Percentiles rank a stretch among this genome's conserved stretches.
These are phyloP conservation scores for Tremella mesenterica DNA, from an alignment of 768 basidiomycete genomes.

Conservation along the genomic window DNA sequence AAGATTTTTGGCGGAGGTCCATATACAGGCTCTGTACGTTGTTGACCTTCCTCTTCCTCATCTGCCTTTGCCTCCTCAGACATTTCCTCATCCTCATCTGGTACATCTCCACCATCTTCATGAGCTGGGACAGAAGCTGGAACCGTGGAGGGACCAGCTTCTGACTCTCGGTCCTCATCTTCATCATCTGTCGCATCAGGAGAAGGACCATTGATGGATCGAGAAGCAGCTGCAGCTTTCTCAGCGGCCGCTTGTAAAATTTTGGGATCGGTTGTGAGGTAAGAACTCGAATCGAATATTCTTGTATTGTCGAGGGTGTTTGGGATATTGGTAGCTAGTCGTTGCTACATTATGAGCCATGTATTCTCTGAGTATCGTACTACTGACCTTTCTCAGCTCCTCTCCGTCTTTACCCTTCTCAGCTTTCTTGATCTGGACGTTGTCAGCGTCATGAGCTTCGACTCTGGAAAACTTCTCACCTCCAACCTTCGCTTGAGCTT, in stretches of 20 bases:
- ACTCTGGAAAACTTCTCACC: conserved; percentile 51
- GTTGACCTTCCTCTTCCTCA: conserved; percentile 17
- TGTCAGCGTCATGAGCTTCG: not conserved
- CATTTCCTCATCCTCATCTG: conserved; percentile 14
- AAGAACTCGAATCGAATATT: conserved; percentile 53
- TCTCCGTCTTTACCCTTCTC: conserved; percentile 28
- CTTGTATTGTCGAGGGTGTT: conserved; percentile 88
- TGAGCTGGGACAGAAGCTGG: conserved; percentile 1
- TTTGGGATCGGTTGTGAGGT: conserved; percentile 45
- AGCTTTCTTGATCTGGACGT: conserved; percentile 28
- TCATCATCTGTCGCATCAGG: conserved; percentile 48
- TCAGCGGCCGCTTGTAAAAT: conserved; percentile 28
- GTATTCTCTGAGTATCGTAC: not conserved
- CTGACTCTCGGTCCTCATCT: conserved; percentile 40
- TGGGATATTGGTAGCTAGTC: conserved; percentile 74
- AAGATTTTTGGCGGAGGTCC: conserved; percentile 70
- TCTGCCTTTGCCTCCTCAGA: conserved; percentile 48
- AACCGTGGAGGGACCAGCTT: conserved; percentile 33
- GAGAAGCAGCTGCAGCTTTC: conserved; percentile 32
- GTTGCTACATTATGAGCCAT: conserved; percentile 50
- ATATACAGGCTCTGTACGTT: conserved; percentile 21
- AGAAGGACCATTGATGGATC: conserved; percentile 55
- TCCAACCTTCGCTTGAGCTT: conserved; percentile 75
- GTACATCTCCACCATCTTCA: conserved; percentile 11
- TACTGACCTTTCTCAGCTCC: conserved; percentile 62